Percentiles rank a stretch among this genome's conserved stretches.
Evolutionary conservation across 257 asterid genomes (phyloP).

Genomic region (Penstemon barbatus): DNA sequence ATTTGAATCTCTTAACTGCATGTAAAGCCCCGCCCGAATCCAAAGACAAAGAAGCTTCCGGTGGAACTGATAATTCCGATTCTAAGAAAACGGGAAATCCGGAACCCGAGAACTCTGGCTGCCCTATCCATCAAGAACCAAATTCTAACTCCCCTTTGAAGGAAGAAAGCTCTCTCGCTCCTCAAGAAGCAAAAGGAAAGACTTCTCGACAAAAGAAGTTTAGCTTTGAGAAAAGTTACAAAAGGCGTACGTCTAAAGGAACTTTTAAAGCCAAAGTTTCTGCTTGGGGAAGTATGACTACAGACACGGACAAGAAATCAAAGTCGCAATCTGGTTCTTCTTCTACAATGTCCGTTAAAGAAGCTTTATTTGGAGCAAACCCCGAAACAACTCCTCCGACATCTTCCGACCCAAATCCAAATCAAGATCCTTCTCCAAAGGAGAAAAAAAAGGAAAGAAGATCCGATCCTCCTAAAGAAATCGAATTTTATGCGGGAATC

Average conservation of each 20-base stretch:
- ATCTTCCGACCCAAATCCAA: constrained; percentile 26
- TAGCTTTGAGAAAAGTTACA: constrained; percentile 63
- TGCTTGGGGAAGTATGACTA: constrained; percentile 67
- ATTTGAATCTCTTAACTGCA: constrained; percentile 64
- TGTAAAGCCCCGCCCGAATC: constrained; percentile 29
- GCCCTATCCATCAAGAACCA: not conserved
- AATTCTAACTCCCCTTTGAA: constrained; percentile 25
- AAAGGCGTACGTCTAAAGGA: constrained; percentile 59
- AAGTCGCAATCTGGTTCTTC: constrained; percentile 44
- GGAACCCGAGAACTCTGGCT: constrained; percentile 25
- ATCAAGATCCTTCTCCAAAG: constrained; percentile 13
- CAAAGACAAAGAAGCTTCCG: constrained; percentile 28
- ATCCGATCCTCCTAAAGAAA: constrained; percentile 31
- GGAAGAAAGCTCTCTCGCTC: constrained; percentile 35
- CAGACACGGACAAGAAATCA: constrained; percentile 22
- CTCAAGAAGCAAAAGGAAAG: constrained; percentile 43
- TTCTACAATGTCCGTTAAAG: constrained; percentile 7
- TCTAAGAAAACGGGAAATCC: constrained; percentile 26
- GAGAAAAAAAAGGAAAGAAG: constrained; percentile 31
- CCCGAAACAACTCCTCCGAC: constrained; percentile 28
- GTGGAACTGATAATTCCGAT: constrained; percentile 8
- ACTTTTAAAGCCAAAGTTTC: constrained; percentile 66
- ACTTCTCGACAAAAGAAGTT: constrained; percentile 52
- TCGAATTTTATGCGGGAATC: constrained; percentile 53
- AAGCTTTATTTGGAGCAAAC: too few species aligned